Base-by-base conservation (phyloP, 1,284 basidiomycete genomes). In the Ceratobasidium sp. region DNA sequence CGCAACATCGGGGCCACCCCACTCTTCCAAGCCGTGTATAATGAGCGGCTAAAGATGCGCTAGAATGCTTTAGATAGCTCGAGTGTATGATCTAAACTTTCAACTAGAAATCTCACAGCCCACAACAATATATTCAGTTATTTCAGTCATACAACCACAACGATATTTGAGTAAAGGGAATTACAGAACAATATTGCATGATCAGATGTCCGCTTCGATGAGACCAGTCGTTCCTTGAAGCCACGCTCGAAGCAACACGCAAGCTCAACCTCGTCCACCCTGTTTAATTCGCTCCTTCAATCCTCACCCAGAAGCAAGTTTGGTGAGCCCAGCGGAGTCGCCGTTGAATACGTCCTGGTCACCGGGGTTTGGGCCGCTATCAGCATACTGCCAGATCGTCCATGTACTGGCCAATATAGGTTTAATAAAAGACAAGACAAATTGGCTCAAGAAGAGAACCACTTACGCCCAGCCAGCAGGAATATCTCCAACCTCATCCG, bases 301-400 rank as follows among this genome's bases (percentile, higher is more conserved):
- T 18, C 7, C 18, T 73, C 38, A 67, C 35, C 72, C 72, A 21
- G 62, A 57, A 57, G 73, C 73, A 23, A 61, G 50, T 43, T 54
- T 55, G 21, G 35, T 50, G 57, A 73, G 64, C 9, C 44, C 73
- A 61, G 73, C 64, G 46, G 46, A 30, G 32, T 61, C 66, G 0
- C 64, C 73, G 30, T 73, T 70, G 54, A 58, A 73, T 18, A 44
- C 67, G 32, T 79, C 49, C 18, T 55, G 61, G 75, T 89, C 88
- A 30, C 89, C 88, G 32, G 87, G 86, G 76, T 85, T 87, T 14
- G 83, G 66, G 4, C 86, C 85, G 5, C 82, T 82, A 76, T 88
- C 84, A 2, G 85, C 84, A 72, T 85, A 87, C 79, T 90, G 88
- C 88, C 89, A 90, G 80, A 91, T 89, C 0, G 88, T 87, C 28